Evolutionary conservation across 495 filamentous ascomycete species (phyloP), one percentile per base, ranked within the genome.

Genomic region (Podospora pseudopauciseta): DNA sequence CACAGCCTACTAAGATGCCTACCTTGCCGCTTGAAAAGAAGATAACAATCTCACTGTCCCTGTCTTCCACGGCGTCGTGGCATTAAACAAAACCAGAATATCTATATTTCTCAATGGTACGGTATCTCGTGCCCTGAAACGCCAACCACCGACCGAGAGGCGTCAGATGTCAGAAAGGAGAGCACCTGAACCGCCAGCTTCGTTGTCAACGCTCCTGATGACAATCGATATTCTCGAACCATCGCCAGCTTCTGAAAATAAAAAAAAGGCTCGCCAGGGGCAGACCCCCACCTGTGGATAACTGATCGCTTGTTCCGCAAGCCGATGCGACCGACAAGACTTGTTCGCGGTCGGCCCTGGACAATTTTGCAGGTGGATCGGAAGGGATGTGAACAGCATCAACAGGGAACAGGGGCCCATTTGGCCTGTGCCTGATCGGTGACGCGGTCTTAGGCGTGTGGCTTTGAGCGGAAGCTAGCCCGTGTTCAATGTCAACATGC

Each of bases 391-490:
- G 59, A 61, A 30, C 59, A 61, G 59, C 27, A 32, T 16, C 28
- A 28, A 63, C 61, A 63, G 61, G 61, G 61, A 63, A 28, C 27
- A 61, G 61, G 61, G 61, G 32, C 61, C 28, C 11, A 32, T 32
- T 63, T 15, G 61, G 27, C 30, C 34, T 32, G 61, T 63, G 59
- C 27, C 32, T 49, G 61, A 63, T 44, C 61, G 28, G 61, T 63
- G 30, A 63, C 13, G 28, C 28, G 28, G 61, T 34, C n/a, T 39
- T 63, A 49, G 61, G 34, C 32, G 32, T 63, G 61, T 63, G 61
- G 61, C 61, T 63, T 32, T 49, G 61, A 19, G 27, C 27, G 61
- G 18, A 20, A 6, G 27, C 30, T 34, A 63, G 27, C 60, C 30
- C 32, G 39, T 49, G 39, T 49, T 49, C 9, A 49, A 49, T 49